Base-by-base conservation (phyloP, 2,329 filamentous ascomycete species). In the Ramularia endophylla region DNA sequence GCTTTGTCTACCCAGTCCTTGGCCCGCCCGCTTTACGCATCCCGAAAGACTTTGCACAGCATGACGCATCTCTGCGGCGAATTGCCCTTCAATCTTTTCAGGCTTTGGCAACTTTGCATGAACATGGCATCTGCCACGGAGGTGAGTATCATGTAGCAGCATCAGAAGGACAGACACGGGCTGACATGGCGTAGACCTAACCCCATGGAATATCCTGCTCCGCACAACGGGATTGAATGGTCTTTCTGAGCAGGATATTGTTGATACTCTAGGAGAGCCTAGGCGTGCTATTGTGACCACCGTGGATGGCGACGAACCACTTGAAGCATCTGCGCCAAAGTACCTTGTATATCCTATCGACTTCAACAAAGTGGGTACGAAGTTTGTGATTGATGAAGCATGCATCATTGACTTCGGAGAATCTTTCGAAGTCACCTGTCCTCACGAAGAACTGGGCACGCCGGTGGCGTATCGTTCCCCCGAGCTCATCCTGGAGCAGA, bases 1-100 rank as follows among this genome's bases (percentile, higher is more conserved):
- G 47, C 18, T 35, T 55, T 11, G 48, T 52, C 6, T 42, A 38
- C 5, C 41, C 48, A 9, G 19, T 52, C 2, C 37, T 41, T 1
- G 46, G 50, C 22, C 35, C 40, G 17, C n/a, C n/a, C n/a, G 50
- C 38, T 22, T 13, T 42, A 22, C 20, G 4, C 4, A 22, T 20
- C 17, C 22, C 38, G 6, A 40, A 41, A 32, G 34, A 44, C n/a
- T n/a, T n/a, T n/a, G n/a, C n/a, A n/a, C n/a, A n/a, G n/a, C n/a
- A n/a, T n/a, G n/a, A n/a, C n/a, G n/a, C n/a, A n/a, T n/a, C n/a
- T n/a, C n/a, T n/a, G n/a, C n/a, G n/a, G n/a, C n/a, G n/a, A n/a
- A n/a, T n/a, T n/a, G n/a, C n/a, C n/a, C n/a, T n/a, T n/a, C n/a
- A n/a, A n/a, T n/a, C n/a, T n/a, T n/a, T n/a, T n/a, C n/a, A n/a